These are phyloP conservation scores for Candolleomyces eurysporus DNA, from an alignment of 768 basidiomycete genomes.

Conservation along the genomic window DNA sequence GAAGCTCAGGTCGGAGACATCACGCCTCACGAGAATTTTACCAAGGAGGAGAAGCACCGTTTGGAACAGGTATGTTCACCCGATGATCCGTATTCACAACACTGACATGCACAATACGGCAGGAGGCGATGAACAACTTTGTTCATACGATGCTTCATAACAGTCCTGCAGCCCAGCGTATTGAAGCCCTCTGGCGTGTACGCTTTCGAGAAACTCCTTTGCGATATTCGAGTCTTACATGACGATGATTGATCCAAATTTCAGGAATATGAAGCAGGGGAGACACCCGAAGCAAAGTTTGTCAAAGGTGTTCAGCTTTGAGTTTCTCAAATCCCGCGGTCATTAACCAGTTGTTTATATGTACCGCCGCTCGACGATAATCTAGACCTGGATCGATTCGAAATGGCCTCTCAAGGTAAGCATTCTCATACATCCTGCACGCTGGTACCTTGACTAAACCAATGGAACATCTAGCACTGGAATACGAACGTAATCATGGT, in stretches of 20 bases:
- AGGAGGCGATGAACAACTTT: conserved; percentile 89
- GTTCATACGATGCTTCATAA: conserved; percentile 85
- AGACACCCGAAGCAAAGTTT: conserved; percentile 74
- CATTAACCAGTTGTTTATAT: neutral
- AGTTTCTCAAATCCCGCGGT: neutral
- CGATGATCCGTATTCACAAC: neutral
- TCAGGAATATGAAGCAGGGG: conserved; percentile 82
- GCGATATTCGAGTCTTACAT: neutral
- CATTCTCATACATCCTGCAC: neutral
- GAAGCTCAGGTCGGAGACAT: conserved; percentile 99
- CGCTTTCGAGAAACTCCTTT: conserved; percentile 8
- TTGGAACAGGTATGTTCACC: conserved; percentile 49
- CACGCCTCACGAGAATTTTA: conserved; percentile 82
- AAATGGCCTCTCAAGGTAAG: conserved; percentile 83
- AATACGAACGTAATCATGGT: conserved; percentile 63
- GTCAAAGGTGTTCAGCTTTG: conserved; percentile 64
- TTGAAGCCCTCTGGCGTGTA: conserved; percentile 72
- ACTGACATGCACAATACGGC: neutral
- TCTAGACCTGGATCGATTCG: conserved; percentile 80
- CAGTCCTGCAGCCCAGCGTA: conserved; percentile 63
- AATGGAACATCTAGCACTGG: conserved; percentile 45
- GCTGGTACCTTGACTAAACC: neutral
- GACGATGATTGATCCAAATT: neutral
- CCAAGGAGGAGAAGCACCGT: conserved; percentile 74
- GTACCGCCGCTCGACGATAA: neutral